Conservation (phyloP, 2,329 filamentous ascomycete species). For the Arthrobotrys megalospora region DNA sequence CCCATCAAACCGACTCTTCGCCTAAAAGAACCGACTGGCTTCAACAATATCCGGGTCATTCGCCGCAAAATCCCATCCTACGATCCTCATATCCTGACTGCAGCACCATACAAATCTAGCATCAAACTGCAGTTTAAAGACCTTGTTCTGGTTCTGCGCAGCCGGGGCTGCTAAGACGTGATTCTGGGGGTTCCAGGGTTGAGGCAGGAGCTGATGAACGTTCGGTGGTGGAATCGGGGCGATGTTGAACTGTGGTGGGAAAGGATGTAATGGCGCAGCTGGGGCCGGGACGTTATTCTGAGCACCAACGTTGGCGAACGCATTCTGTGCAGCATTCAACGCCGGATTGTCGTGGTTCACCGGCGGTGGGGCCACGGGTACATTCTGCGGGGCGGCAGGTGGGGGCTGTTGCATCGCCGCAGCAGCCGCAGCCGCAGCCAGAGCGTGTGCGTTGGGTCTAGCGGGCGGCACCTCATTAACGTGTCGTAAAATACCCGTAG, state of each 20-base stretch:
- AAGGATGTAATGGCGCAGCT: conserved; percentile 15
- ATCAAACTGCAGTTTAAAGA: conserved; percentile 98
- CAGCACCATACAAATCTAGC: conserved; percentile 93
- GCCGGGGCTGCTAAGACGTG: conserved; percentile 47
- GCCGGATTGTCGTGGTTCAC: conserved; percentile 43
- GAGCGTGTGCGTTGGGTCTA: conserved; percentile 28
- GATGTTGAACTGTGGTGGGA: conserved; percentile 50
- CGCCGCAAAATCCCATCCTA: conserved; percentile 98
- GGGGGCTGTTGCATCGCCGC: conserved; percentile 62
- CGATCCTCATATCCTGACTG: conserved; percentile 89
- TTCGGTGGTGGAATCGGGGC: conserved; percentile 55
- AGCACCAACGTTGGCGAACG: conserved; percentile 47
- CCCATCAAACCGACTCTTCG: conserved; percentile 31
- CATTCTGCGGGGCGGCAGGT: conserved; percentile 67
- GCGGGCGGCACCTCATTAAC: conserved; percentile 47
- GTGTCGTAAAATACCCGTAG: conserved; percentile 64
- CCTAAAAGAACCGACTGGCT: conserved; percentile 81
- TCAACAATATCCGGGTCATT: conserved; percentile 84
- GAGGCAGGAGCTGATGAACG: conserved; percentile 63
- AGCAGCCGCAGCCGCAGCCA: conserved; percentile 44
- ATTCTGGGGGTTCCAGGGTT: conserved; percentile 62
- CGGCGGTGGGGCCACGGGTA: conserved; percentile 24
- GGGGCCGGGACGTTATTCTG: conserved; percentile 24
- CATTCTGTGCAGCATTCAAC: conserved; percentile 48
- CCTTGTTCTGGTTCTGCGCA: conserved; percentile 70